Conservation (phyloP, 2,329 filamentous ascomycete species). For the Zymoseptoria crescenta region DNA sequence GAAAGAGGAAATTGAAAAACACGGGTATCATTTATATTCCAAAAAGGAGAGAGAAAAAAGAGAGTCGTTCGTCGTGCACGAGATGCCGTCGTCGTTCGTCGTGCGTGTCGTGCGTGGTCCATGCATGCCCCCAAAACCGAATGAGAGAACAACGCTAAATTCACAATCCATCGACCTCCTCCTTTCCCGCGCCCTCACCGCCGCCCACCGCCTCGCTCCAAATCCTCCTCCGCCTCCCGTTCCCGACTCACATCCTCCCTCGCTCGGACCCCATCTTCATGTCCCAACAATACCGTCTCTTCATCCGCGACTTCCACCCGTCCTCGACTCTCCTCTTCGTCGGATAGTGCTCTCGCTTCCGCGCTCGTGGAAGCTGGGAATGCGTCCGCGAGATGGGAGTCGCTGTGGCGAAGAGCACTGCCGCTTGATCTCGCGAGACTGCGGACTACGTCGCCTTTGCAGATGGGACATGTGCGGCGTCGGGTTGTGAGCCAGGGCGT, state of each 20-base stretch:
- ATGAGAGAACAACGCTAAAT: too few species aligned
- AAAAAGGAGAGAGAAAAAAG: too few species aligned
- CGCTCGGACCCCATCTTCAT: neutral
- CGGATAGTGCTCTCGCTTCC: neutral
- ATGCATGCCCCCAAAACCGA: too few species aligned
- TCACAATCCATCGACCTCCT: too few species aligned
- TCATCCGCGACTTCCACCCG: neutral
- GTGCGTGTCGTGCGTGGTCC: too few species aligned
- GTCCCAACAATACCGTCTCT: neutral
- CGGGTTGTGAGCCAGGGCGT: constrained; percentile 95
- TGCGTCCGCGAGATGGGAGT: neutral
- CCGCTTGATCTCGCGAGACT: constrained; percentile 25
- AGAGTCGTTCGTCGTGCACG: too few species aligned
- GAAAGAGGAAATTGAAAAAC: too few species aligned
- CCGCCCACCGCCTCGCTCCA: neutral
- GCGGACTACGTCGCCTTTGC: constrained; percentile 89
- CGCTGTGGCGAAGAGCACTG: neutral
- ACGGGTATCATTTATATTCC: too few species aligned
- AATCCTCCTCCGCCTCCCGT: neutral
- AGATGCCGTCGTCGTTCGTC: too few species aligned
- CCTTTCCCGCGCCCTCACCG: too few species aligned
- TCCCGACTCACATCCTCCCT: neutral
- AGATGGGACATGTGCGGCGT: constrained; percentile 94
- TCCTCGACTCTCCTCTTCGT: neutral
- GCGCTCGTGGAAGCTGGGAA: neutral